phyloP scores from a whole-genome alignment of 441 rosid genomes.

The Croton laevigatus region DNA sequence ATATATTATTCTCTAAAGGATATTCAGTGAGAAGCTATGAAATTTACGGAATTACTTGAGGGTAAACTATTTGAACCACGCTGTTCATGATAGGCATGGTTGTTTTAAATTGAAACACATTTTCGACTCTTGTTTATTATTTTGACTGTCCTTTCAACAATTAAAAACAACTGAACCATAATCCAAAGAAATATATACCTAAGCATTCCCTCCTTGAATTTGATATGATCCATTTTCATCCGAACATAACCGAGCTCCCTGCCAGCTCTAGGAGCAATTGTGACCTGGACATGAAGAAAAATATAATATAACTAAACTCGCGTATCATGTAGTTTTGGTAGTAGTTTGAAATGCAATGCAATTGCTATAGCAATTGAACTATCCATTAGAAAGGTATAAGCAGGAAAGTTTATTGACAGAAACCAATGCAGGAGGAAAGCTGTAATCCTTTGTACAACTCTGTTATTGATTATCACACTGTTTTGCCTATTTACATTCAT shows the following conservation, averaged over 20 bases:
- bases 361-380: neutral
- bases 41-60: neutral
- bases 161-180: conserved; percentile 15
- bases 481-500: neutral
- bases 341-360: neutral
- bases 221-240: conserved; percentile 79
- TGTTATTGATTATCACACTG: neutral
- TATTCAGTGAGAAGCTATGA: conserved; percentile 8
- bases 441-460: neutral
- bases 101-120: neutral
- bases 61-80: neutral
- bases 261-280: conserved; percentile 94
- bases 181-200: conserved; percentile 44
- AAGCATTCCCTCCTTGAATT: conserved; percentile 78
- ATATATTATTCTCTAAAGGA: neutral
- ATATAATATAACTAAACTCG: neutral
- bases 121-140: neutral
- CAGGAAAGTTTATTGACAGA: neutral
- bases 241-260: conserved; percentile 90
- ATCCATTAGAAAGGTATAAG: neutral
- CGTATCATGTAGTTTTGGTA: neutral
- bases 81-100: neutral
- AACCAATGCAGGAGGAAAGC: conserved; percentile 4
- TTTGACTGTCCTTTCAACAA: neutral
- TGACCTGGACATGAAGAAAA: conserved; percentile 51